Conservation (phyloP, 1,284 basidiomycete species). For the Rhodotorula sp. region DNA sequence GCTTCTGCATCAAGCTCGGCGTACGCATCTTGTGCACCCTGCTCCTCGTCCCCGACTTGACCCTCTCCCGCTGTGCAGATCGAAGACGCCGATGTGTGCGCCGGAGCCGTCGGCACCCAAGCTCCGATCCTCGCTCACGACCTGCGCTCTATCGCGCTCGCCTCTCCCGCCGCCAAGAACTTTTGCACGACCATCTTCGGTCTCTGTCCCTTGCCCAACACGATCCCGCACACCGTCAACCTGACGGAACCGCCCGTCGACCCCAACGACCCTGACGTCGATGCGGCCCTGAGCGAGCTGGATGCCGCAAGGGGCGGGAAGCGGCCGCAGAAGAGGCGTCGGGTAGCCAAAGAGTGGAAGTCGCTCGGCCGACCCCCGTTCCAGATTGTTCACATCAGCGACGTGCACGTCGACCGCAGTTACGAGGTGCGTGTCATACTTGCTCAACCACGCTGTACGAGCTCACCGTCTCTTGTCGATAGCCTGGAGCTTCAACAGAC, state of each 20-base stretch:
- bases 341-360: slow-evolving; percentile 2
- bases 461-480: neutral
- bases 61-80: slow-evolving; percentile 28
- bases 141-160: slow-evolving; percentile 57
- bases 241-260: slow-evolving; percentile 3
- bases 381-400: slow-evolving; percentile 47
- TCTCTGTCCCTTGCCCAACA: slow-evolving; percentile 55
- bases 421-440: slow-evolving; percentile 47
- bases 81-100: slow-evolving; percentile 59
- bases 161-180: slow-evolving; percentile 59
- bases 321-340: neutral
- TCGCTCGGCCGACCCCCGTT: slow-evolving; percentile 35
- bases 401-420: slow-evolving; percentile 48
- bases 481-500: slow-evolving; percentile 57
- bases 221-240: slow-evolving; percentile 38
- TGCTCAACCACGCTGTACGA: too few species aligned
- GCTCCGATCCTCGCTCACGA: slow-evolving; percentile 64
- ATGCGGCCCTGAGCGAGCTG: neutral
- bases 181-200: slow-evolving; percentile 63
- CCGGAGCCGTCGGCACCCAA: slow-evolving; percentile 57
- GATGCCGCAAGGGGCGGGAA: neutral
- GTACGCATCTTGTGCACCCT: neutral
- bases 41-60: neutral
- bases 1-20: slow-evolving; percentile 43
- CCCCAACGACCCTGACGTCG: neutral